Base-by-base conservation (phyloP, 805 yeast genomes). In the Kluyveromyces lactis region DNA sequence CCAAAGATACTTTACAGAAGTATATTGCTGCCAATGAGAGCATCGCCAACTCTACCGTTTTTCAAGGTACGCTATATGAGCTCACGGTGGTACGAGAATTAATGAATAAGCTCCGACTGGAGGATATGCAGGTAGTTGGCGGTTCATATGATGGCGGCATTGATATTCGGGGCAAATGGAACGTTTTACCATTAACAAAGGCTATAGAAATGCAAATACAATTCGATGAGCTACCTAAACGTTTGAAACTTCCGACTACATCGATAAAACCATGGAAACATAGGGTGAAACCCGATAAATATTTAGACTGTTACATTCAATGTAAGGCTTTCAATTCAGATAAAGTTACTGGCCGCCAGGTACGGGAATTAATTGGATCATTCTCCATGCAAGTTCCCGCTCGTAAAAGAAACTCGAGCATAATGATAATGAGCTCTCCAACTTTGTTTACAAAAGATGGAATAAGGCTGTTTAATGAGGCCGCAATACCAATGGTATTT, bases 71-170 rank as follows among this genome's bases (percentile, higher is more conserved):
- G 21, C 42, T 58, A 3, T 61, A 61, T 41, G 64, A 61, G 35
- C 49, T 52, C 36, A 52, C 57, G 1, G 62, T 56, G 1, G 50
- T 53, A 45, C 48, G 60, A 36, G 64, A 61, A 32, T 40, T 61
- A 17, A 33, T 42, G 6, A 41, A 44, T 5, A 61, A 61, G 41
- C 41, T 61, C 10, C 36, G 46, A 10, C 45, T 58, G 53, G 39
- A 39, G 15, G 33, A 49, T 4, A 33, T 55, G 6, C 36, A 41
- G 23, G 51, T 51, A 28, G 46, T 56, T 2, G 64, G 66, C 9
- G 64, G 64, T 10, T 52, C 59, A 4, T 49, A 55, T 42, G 66
- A 61, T 42, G 53, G 49, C 7, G 66, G 66, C 4, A 51, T 60
- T 4, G 66, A 61, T 45, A 49, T 61, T 2, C 44, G 41, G 10